These are phyloP conservation scores for Colletotrichum aenigma DNA, from an alignment of 2,329 filamentous ascomycete genomes.

Conservation along the genomic window DNA sequence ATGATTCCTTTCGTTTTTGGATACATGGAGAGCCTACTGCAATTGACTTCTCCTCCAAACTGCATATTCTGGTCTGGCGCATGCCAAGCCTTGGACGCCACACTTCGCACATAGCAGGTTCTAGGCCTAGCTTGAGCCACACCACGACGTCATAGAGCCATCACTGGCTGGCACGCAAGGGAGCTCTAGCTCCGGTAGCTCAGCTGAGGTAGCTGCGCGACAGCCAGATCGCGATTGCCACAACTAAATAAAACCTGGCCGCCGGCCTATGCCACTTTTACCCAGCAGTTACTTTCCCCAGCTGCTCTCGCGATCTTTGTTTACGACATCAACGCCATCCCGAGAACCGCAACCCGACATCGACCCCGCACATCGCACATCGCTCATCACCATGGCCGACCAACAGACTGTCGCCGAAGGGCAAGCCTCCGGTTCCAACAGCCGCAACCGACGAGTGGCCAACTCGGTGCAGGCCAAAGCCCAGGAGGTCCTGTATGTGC, in stretches of 20 bases:
- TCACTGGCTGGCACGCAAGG: slow-evolving; percentile 8
- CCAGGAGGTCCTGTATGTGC: slow-evolving; percentile 51
- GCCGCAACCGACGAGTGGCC: slow-evolving; percentile 30
- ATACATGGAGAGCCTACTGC: neutral
- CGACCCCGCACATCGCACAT: neutral
- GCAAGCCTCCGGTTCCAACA: neutral
- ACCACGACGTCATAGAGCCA: slow-evolving; percentile 14
- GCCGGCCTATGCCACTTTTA: neutral
- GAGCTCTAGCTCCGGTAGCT: slow-evolving; percentile 11
- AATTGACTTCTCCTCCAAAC: neutral
- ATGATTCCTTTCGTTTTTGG: accelerated
- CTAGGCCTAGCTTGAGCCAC: neutral
- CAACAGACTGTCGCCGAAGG: slow-evolving; percentile 2
- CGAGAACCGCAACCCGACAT: neutral
- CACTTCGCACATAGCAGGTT: neutral
- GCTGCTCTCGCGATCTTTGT: neutral
- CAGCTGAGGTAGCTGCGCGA: slow-evolving; percentile 4
- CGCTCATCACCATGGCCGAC: slow-evolving; percentile 4
- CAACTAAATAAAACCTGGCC: slow-evolving; percentile 4
- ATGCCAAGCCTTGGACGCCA: neutral
- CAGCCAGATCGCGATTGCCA: slow-evolving; percentile 12
- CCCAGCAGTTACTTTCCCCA: neutral
- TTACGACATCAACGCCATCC: neutral
- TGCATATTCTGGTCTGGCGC: neutral
- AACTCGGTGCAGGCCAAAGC: slow-evolving; percentile 48